Conservation (phyloP, 768 basidiomycete genomes). For the Boletales sp. region DNA sequence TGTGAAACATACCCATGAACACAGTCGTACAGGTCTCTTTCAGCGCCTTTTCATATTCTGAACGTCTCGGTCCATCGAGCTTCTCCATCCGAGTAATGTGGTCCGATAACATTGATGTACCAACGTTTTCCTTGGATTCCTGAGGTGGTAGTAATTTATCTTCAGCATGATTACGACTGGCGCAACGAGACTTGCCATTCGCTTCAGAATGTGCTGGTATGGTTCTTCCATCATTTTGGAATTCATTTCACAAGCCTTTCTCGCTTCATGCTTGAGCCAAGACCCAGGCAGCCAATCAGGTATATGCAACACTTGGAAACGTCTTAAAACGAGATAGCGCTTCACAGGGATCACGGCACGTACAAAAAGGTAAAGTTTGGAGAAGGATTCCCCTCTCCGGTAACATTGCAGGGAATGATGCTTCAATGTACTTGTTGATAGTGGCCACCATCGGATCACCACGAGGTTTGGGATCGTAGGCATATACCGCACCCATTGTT, state of each 20-base stretch:
- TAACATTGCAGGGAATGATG: neutral
- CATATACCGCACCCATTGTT: no score
- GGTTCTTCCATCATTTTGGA: conserved; percentile 15
- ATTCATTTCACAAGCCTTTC: conserved; percentile 6
- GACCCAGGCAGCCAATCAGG: conserved; percentile 38
- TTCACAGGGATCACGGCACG: neutral
- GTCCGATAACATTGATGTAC: conserved; percentile 6
- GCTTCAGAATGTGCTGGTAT: conserved; percentile 1
- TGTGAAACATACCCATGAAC: no score
- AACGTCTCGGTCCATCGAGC: neutral
- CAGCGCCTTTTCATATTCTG: neutral
- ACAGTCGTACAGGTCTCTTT: no score
- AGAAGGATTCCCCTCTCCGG: conserved; percentile 1
- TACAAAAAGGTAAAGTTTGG: conserved; percentile 4
- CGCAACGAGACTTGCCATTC: conserved; percentile 19
- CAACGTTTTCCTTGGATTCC: neutral
- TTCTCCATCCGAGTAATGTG: conserved; percentile 7
- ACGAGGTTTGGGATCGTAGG: no score
- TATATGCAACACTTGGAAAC: neutral
- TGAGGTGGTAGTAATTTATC: neutral
- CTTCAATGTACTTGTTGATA: neutral
- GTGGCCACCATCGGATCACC: conserved; percentile 6
- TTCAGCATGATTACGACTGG: neutral
- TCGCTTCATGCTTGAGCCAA: conserved; percentile 28
- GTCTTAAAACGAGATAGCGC: neutral